phyloP scores from a whole-genome alignment of 2,329 filamentous ascomycete species.

The Cladosporium sp. region DNA sequence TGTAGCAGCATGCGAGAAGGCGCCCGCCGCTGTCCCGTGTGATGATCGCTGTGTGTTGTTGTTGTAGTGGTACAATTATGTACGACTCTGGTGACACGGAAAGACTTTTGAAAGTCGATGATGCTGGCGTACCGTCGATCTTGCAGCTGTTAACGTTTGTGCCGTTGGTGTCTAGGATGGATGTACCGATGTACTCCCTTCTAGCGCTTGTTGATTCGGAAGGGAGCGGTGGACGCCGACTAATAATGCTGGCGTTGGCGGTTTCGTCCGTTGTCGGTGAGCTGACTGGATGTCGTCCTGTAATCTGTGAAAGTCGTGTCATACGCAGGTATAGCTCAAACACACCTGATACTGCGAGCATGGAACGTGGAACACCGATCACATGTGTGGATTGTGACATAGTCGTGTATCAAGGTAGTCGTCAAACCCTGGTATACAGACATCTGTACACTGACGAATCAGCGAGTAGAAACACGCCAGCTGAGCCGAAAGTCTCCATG shows the following conservation, averaged over 20 bases:
- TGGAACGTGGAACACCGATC: background rate
- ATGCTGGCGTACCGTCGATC: slow-evolving; percentile 10
- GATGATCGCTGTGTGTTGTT: background rate
- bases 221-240: slow-evolving; percentile 5
- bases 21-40: background rate
- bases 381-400: background rate
- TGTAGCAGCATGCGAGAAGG: slow-evolving; percentile 2
- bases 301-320: background rate
- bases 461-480: background rate
- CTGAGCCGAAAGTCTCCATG: slow-evolving; percentile 3
- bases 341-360: background rate
- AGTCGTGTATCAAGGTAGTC: too few species aligned
- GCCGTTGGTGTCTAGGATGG: background rate
- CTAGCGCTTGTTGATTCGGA: background rate
- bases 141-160: background rate
- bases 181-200: background rate
- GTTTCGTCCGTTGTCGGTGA: background rate
- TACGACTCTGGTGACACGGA: background rate
- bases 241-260: background rate
- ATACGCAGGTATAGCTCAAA: background rate
- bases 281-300: background rate
- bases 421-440: background rate
- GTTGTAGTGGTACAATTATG: background rate
- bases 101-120: background rate
- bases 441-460: background rate